Evolutionary conservation across 2,329 filamentous ascomycete genomes (phyloP).

Genomic region (Neofusicoccum cordaticola): DNA sequence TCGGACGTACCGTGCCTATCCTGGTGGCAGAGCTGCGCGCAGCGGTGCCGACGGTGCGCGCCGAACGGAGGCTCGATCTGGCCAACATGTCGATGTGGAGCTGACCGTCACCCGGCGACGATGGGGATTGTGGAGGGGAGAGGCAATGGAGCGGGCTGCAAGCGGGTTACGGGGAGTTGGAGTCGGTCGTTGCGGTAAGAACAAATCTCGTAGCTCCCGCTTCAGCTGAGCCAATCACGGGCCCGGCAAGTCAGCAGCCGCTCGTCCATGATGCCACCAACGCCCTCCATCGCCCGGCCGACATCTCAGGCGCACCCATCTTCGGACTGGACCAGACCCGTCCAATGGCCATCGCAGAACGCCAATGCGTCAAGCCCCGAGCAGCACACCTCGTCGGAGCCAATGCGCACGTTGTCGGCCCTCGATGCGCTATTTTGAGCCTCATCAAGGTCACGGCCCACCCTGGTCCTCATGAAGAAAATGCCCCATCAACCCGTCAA

Average conservation of each 20-base stretch:
- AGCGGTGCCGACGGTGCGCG: slow-evolving; percentile 80
- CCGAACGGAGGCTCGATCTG: slow-evolving; percentile 84
- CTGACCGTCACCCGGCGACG: slow-evolving; percentile 35
- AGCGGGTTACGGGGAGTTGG: slow-evolving; percentile 17
- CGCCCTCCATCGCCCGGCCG: neutral
- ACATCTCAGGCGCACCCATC: neutral
- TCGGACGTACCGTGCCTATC: slow-evolving; percentile 46
- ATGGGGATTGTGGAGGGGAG: slow-evolving; percentile 34
- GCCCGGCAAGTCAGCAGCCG: neutral
- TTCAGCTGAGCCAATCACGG: slow-evolving; percentile 11
- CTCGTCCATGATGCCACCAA: slow-evolving; percentile 2
- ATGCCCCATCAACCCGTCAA: neutral
- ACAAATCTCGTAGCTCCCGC: slow-evolving; percentile 16
- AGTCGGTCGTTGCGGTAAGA: slow-evolving; percentile 10
- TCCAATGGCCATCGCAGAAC: neutral
- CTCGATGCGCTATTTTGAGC: neutral
- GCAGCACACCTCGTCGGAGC: neutral
- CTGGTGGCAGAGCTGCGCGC: slow-evolving; percentile 59
- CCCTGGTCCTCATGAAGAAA: neutral
- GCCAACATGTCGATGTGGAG: slow-evolving; percentile 73
- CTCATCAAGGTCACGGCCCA: neutral
- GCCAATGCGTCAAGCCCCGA: neutral
- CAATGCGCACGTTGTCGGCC: neutral
- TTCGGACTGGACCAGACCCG: neutral
- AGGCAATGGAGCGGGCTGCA: slow-evolving; percentile 22